Evolutionary conservation across 805 yeast species (phyloP).

Genomic region (Yamadazyma scolyti): DNA sequence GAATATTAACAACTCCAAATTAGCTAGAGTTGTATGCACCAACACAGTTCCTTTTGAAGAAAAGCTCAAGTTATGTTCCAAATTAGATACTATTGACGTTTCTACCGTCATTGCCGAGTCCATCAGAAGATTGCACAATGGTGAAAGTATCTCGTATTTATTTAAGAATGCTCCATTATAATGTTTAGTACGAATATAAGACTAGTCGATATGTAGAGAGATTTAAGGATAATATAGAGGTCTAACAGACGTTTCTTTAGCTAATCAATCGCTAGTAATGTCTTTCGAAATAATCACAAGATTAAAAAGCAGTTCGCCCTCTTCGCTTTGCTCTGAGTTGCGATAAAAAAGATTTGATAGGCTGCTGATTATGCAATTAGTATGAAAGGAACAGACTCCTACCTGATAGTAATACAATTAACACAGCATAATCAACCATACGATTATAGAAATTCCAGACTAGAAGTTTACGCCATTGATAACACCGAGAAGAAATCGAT

Average conservation of each 20-base stretch:
- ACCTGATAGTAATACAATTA: slow-evolving; percentile 31
- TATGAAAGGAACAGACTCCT: slow-evolving; percentile 38
- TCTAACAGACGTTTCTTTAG: too few species aligned
- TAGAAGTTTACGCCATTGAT: slow-evolving; percentile 26
- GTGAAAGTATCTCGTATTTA: slow-evolving; percentile 88
- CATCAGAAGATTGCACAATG: slow-evolving; percentile 90
- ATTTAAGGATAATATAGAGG: too few species aligned
- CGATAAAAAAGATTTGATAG: too few species aligned
- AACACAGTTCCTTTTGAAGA: slow-evolving; percentile 86
- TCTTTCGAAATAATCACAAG: too few species aligned
- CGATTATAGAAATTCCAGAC: slow-evolving; percentile 31
- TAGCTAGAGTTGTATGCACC: slow-evolving; percentile 80
- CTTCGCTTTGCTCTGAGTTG: too few species aligned
- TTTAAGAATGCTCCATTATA: slow-evolving; percentile 63
- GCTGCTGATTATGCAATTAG: too few species aligned
- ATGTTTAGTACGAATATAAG: too few species aligned
- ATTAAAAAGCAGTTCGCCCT: too few species aligned
- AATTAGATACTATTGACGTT: slow-evolving; percentile 78
- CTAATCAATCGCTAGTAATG: too few species aligned
- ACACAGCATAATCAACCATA: slow-evolving; percentile 3
- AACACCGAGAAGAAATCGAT: slow-evolving; percentile 13
- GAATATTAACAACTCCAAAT: slow-evolving; percentile 62
- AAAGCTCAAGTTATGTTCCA: slow-evolving; percentile 55
- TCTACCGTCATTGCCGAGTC: slow-evolving; percentile 90
- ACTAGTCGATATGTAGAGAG: too few species aligned